phyloP scores from a whole-genome alignment of 805 yeast genomes.

The Pichia eremophila region DNA sequence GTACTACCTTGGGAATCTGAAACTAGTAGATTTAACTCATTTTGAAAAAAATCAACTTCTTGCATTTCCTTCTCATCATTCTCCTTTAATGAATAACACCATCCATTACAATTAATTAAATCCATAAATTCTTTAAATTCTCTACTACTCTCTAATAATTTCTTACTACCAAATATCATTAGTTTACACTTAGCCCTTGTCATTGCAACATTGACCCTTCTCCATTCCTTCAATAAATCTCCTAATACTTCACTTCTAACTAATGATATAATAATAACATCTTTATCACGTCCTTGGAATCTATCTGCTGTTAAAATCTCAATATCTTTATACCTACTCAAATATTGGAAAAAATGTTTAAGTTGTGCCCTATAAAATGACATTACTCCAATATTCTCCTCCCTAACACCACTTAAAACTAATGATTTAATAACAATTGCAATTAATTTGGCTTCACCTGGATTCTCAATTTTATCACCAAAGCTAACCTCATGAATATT shows the following conservation, averaged over 20 bases:
- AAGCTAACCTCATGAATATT: constrained; percentile 40
- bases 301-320: constrained; percentile 91
- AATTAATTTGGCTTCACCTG: constrained; percentile 59
- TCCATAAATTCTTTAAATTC: constrained; percentile 53
- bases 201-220: constrained; percentile 89
- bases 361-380: constrained; percentile 83
- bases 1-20: background rate
- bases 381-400: constrained; percentile 70
- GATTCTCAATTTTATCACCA: constrained; percentile 67
- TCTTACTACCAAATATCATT: constrained; percentile 70
- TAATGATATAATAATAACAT: constrained; percentile 79
- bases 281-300: constrained; percentile 94
- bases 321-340: constrained; percentile 30
- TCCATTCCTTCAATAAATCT: constrained; percentile 74
- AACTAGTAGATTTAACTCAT: background rate
- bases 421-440: constrained; percentile 53
- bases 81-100: constrained; percentile 54
- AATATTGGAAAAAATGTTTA: constrained; percentile 29
- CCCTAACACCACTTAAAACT: constrained; percentile 47
- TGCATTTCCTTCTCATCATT: constrained; percentile 26
- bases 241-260: constrained; percentile 83
- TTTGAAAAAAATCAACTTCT: background rate
- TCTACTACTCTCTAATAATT: constrained; percentile 44
- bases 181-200: constrained; percentile 84
- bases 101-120: constrained; percentile 43